A percentile compares a stretch with the other conserved stretches of the same genome.
phyloP scores from a whole-genome alignment of 2,329 filamentous ascomycete species.

The Sarocladium strictum region DNA sequence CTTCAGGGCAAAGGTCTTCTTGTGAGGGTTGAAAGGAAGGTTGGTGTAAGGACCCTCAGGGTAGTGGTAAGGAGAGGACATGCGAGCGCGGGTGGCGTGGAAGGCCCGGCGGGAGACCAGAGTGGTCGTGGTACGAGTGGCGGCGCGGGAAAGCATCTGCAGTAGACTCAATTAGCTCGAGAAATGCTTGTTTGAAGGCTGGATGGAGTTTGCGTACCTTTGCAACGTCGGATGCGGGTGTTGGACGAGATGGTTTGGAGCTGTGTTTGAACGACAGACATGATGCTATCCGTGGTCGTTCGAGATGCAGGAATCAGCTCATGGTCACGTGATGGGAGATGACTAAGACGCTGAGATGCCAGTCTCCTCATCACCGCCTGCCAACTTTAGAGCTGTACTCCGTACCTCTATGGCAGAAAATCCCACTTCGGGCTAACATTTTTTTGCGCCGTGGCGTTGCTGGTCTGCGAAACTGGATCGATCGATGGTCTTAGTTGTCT shows the following conservation, averaged over 20 bases:
- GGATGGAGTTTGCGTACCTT: conserved; percentile 14
- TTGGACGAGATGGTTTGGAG: conserved; percentile 13
- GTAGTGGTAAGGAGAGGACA: conserved; percentile 95
- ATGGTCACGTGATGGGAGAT: conserved; percentile 1
- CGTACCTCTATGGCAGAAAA: conserved; percentile 5
- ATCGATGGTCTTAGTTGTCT: background rate
- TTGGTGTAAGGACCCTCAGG: conserved; percentile 92
- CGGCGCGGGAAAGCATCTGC: conserved; percentile 79
- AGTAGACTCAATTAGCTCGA: conserved; percentile 33
- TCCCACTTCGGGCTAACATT: conserved; percentile 8
- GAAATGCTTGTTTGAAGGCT: background rate
- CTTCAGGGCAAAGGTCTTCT: conserved; percentile 73
- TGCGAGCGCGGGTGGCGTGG: conserved; percentile 79
- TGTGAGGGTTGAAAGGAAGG: conserved; percentile 94
- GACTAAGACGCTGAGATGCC: background rate
- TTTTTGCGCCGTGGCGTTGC: conserved; percentile 5
- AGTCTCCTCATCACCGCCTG: background rate
- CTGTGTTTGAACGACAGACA: conserved; percentile 20
- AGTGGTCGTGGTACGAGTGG: conserved; percentile 57
- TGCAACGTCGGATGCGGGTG: conserved; percentile 17
- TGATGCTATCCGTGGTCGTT: conserved; percentile 22
- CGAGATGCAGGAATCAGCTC: conserved; percentile 9
- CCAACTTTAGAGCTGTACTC: background rate
- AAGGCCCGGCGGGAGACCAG: conserved; percentile 86
- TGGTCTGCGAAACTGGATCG: conserved; percentile 6